Evolutionary conservation across 2,329 filamentous ascomycete species (phyloP), one percentile per base, ranked within the genome.

Genomic region (Aspergillus fumigatus): DNA sequence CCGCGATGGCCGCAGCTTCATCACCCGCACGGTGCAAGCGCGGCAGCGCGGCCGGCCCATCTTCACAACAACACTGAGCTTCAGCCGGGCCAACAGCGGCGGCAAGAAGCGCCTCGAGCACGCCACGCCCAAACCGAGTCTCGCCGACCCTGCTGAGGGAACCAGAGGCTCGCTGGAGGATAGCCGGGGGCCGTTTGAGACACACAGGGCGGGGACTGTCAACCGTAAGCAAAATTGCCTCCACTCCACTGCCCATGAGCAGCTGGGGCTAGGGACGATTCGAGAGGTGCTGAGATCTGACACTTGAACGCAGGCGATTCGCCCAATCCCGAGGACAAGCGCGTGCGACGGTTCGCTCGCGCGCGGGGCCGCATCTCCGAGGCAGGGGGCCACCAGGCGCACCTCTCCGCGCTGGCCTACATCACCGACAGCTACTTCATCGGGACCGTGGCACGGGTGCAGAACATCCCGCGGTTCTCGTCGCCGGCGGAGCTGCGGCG

Each of bases 11-110:
- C 86, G 88, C 58, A 92, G 88, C 52, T 99, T 92, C 73, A 88
- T 90, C 54, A 97, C 94, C 40, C 83, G 94, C 54, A 97, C 93
- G 0, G 94, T 99, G n/a, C 93, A 97, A 76, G 94, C 94, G 32
- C 82, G 92, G 27, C 94, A 99, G 77, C 82, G 86, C 43, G 94
- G 92, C 9, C 85, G 86, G 58, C 89, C 89, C 69, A 97, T 99
- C 76, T 97, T 97, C 77, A 97, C 93, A 19, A 94, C 91, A 1
- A 99, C 93, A 5, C 85, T 96, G 75, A 94, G 89, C 61, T 97
- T 99, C 72, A 88, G 88, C 69, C 81, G 84, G 19, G 85, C 88
- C 69, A 71, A 77, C 73, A 70, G 74, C 56, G 73, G 73, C 5
- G 82, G 82, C 2, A 76, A 80, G 65, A 74, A 80, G 62, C 75